These are phyloP conservation scores for Mesotaenium endlicherianum DNA, from an alignment of 139 green algal genomes.

Conservation along the genomic window DNA sequence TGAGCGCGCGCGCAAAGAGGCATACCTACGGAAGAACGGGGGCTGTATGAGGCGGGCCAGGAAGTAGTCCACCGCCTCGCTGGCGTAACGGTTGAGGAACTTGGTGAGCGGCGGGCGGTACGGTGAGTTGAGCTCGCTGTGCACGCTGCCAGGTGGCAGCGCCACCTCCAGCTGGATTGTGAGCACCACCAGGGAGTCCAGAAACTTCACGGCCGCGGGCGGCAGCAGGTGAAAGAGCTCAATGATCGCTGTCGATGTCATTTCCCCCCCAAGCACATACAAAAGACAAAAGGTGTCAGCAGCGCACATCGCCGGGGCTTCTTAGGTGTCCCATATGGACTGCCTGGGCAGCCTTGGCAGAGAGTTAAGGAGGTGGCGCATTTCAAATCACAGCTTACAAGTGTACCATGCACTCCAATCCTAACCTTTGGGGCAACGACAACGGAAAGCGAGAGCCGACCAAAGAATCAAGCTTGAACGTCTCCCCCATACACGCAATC, in stretches of 20 bases:
- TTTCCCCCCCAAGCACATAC: too few relatives aligned
- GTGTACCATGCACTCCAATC: too few relatives aligned
- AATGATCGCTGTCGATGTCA: conserved; percentile 75
- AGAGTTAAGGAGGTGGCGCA: too few relatives aligned
- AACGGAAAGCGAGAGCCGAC: too few relatives aligned
- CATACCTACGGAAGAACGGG: conserved; percentile 42
- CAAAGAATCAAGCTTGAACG: too few relatives aligned
- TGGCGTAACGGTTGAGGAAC: conserved; percentile 80
- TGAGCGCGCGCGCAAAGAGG: conserved; percentile 16
- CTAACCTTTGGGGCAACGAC: too few relatives aligned
- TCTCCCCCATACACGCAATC: too few relatives aligned
- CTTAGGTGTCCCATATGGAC: too few relatives aligned
- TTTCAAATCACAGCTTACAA: too few relatives aligned
- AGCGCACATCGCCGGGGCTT: too few relatives aligned
- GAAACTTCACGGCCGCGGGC: conserved; percentile 74
- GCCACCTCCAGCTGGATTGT: conserved; percentile 87
- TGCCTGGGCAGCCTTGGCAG: too few relatives aligned
- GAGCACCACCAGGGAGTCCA: conserved; percentile 89
- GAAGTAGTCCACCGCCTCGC: conserved; percentile 61
- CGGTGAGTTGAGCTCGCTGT: conserved; percentile 69
- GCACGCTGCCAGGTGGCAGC: conserved; percentile 62
- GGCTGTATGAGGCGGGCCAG: conserved; percentile 53
- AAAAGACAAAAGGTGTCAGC: conserved; percentile 12
- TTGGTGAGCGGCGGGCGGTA: conserved; percentile 80
- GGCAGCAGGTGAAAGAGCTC: conserved; percentile 96